Conservation (phyloP, 176 grass and related monocot genomes). For the Secale cereale region DNA sequence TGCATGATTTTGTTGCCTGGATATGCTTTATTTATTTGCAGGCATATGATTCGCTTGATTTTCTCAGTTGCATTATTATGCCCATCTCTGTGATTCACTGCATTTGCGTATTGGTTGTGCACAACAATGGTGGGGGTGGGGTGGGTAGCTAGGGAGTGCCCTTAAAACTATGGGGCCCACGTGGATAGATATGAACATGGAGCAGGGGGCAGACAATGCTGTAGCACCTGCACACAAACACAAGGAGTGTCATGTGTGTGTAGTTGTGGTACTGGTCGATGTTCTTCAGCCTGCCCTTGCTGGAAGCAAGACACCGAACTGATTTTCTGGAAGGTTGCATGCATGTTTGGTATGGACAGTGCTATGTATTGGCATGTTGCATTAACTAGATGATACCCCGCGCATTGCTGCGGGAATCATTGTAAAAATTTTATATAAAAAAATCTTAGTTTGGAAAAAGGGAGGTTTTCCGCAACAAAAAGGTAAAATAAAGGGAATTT, state of each 20-base stretch:
- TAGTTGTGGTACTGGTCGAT: neutral
- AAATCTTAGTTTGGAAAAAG: no score
- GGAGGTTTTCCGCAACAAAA: no score
- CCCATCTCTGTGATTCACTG: neutral
- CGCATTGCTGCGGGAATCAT: no score
- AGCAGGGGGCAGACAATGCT: neutral
- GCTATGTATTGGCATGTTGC: neutral
- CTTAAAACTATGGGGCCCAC: neutral
- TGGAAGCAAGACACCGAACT: slow-evolving; percentile 3
- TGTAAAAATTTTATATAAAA: no score
- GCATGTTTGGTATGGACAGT: neutral
- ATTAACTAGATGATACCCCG: no score
- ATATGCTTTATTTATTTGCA: neutral
- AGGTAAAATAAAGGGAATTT: no score
- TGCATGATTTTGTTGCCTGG: no score
- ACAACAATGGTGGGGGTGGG: neutral
- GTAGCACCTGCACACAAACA: neutral
- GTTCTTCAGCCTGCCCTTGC: neutral
- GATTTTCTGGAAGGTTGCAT: slow-evolving; percentile 1
- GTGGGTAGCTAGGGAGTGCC: slow-evolving; percentile 35
- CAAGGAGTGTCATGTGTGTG: neutral
- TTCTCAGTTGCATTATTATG: neutral
- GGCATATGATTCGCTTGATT: neutral
- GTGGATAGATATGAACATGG: neutral
- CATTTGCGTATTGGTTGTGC: neutral